phyloP scores from a whole-genome alignment of 2,329 filamentous ascomycete species.

The Apiospora sp. region DNA sequence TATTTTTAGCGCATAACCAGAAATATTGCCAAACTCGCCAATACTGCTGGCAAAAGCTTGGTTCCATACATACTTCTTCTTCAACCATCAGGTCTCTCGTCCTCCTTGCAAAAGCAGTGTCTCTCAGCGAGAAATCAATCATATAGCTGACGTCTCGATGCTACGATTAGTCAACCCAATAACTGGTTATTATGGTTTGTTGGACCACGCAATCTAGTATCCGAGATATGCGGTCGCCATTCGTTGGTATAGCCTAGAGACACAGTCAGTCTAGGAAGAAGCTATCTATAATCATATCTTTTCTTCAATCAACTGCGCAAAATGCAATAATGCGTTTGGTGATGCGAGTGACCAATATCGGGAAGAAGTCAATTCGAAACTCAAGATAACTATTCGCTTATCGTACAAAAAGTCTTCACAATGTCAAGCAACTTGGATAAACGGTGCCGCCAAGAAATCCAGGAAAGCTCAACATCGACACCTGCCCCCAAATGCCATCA shows the following conservation, averaged over 20 bases:
- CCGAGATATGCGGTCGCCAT: too few species aligned
- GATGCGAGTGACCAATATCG: neutral
- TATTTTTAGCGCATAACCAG: neutral
- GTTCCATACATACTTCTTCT: neutral
- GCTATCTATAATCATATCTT: neutral
- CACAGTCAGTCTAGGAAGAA: neutral
- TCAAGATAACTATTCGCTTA: neutral
- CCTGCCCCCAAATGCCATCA: neutral
- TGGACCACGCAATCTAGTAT: neutral
- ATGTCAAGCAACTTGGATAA: too few species aligned
- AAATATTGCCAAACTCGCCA: neutral
- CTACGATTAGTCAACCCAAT: too few species aligned
- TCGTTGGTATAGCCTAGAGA: neutral
- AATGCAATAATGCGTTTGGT: neutral
- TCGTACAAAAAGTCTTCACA: neutral
- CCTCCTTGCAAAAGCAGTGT: neutral
- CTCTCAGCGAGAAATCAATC: neutral
- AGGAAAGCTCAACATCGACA: too few species aligned
- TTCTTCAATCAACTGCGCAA: too few species aligned
- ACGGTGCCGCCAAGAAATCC: too few species aligned
- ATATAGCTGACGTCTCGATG: neutral
- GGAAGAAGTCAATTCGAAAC: neutral
- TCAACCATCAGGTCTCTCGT: neutral
- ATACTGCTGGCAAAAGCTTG: neutral
- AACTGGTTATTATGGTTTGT: neutral